Percentiles rank a stretch among this genome's conserved stretches.
Conservation (phyloP, 495 filamentous ascomycete species). For the Peziza echinospora region DNA sequence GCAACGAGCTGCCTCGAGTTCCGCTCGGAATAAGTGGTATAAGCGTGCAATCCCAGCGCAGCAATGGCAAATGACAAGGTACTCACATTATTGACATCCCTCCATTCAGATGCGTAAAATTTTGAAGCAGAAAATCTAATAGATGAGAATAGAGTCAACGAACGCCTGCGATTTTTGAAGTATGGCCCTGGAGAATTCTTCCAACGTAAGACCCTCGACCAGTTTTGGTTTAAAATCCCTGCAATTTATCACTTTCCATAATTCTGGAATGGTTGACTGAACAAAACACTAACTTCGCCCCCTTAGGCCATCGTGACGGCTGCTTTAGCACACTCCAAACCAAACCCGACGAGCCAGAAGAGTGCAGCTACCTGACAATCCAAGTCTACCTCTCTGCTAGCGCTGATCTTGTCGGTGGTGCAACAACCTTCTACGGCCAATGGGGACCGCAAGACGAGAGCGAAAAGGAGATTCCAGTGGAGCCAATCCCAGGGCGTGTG, state of each 20-base stretch:
- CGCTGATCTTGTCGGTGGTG: conserved; percentile 26
- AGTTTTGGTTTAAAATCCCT: too few species aligned
- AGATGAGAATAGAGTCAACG: conserved; percentile 29
- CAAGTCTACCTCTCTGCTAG: conserved; percentile 46
- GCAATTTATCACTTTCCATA: too few species aligned
- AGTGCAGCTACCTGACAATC: conserved; percentile 35
- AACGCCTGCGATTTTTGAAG: conserved; percentile 40
- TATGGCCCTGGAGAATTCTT: conserved; percentile 45
- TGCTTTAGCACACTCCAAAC: conserved; percentile 33
- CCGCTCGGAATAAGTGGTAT: too few species aligned
- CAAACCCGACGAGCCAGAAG: conserved; percentile 29
- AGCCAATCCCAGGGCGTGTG: conserved; percentile 33
- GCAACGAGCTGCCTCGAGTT: too few species aligned
- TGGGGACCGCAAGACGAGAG: conserved; percentile 4
- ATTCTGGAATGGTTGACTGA: too few species aligned
- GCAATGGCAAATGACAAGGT: too few species aligned
- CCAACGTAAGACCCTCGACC: conserved; percentile 25
- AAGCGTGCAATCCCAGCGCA: too few species aligned
- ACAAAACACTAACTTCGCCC: too few species aligned
- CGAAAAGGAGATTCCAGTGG: conserved; percentile 24
- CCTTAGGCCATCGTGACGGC: not conserved
- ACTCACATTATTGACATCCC: too few species aligned
- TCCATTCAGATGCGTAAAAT: too few species aligned
- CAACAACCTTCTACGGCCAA: conserved; percentile 33
- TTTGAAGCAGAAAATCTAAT: too few species aligned